These are phyloP conservation scores for Tolypocladium pustulatum DNA, from an alignment of 2,329 filamentous ascomycete species.

Conservation along the genomic window DNA sequence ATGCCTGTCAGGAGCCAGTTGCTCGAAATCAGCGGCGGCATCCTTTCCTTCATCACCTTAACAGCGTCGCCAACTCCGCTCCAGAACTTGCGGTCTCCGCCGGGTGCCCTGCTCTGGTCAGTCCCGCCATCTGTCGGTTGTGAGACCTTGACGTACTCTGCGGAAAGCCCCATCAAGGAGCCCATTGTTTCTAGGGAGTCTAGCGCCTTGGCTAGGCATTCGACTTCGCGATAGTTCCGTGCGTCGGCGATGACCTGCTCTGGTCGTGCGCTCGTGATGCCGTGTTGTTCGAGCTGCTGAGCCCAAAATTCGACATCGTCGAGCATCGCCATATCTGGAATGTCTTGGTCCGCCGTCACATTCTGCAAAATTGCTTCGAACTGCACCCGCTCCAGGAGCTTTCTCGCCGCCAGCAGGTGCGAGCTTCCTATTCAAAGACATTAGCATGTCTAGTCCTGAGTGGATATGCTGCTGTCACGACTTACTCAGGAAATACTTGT, in stretches of 20 bases:
- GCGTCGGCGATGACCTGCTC: constrained; percentile 42
- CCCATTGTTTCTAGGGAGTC: constrained; percentile 60
- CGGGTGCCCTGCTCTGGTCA: constrained; percentile 15
- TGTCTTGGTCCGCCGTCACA: constrained; percentile 23
- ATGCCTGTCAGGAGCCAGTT: constrained; percentile 50
- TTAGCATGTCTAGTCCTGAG: background rate
- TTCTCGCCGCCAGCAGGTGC: constrained; percentile 43
- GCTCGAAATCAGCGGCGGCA: constrained; percentile 49
- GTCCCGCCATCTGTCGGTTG: constrained; percentile 14
- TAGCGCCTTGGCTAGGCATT: constrained; percentile 53
- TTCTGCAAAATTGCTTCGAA: constrained; percentile 37
- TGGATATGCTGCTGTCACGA: constrained; percentile 8
- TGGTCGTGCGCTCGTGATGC: constrained; percentile 23
- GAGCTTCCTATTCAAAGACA: constrained; percentile 27
- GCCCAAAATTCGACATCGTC: constrained; percentile 31
- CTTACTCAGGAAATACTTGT: constrained; percentile 78
- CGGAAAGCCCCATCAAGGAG: constrained; percentile 38
- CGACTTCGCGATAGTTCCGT: constrained; percentile 56
- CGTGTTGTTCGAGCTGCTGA: constrained; percentile 22
- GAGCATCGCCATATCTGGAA: constrained; percentile 24
- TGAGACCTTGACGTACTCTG: constrained; percentile 34
- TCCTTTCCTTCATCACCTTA: constrained; percentile 41
- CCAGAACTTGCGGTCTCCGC: constrained; percentile 38
- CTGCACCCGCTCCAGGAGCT: constrained; percentile 38
- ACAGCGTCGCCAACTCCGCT: constrained; percentile 42